Evolutionary conservation across 2,329 filamentous ascomycete species (phyloP).

Genomic region (Verruconis gallopava): DNA sequence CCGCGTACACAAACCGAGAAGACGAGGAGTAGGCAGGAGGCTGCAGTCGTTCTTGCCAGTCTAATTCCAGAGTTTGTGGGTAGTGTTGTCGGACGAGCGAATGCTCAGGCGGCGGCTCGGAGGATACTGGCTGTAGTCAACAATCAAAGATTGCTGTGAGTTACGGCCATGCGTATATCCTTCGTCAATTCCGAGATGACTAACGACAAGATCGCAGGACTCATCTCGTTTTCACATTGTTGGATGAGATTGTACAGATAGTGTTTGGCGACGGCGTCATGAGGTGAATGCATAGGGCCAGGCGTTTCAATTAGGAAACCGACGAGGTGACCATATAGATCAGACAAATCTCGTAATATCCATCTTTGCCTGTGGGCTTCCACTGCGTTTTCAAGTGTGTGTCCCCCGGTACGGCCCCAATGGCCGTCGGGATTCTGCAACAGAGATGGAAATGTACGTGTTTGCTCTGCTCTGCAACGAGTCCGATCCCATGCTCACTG

Average conservation of each 20-base stretch:
- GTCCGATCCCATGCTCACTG: too few species aligned
- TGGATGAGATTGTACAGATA: slow-evolving; percentile 35
- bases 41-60: slow-evolving; percentile 76
- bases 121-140: slow-evolving; percentile 86
- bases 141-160: slow-evolving; percentile 78
- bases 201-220: slow-evolving; percentile 22
- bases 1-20: slow-evolving; percentile 60
- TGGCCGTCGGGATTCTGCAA: too few species aligned
- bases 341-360: too few species aligned
- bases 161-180: too few species aligned
- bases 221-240: slow-evolving; percentile 36
- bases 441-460: too few species aligned
- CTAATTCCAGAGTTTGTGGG: slow-evolving; percentile 82
- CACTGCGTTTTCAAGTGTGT: too few species aligned
- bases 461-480: too few species aligned
- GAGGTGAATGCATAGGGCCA: too few species aligned
- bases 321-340: too few species aligned
- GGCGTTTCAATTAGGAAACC: too few species aligned
- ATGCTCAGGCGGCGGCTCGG: slow-evolving; percentile 80
- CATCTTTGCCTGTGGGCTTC: too few species aligned
- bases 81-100: slow-evolving; percentile 82
- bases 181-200: slow-evolving; percentile 16
- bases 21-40: slow-evolving; percentile 69
- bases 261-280: slow-evolving; percentile 23
- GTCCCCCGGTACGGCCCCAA: too few species aligned